Evolutionary conservation across 2,329 filamentous ascomycete species (phyloP).

Genomic region (Boeremia lycopersici): DNA sequence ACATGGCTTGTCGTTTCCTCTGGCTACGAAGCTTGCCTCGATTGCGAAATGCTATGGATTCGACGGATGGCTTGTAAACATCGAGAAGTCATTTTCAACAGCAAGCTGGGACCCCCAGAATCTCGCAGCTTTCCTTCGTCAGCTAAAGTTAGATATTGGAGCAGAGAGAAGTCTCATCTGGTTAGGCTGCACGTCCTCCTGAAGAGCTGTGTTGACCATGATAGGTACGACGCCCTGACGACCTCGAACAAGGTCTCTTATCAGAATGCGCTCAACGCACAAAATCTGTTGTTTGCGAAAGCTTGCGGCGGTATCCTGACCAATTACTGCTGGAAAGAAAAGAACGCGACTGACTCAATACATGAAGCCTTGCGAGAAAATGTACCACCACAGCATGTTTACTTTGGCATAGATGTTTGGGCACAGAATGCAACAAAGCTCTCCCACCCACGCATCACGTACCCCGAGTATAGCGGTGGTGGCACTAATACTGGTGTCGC

Average conservation of each 20-base stretch:
- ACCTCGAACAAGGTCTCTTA: slow-evolving; percentile 50
- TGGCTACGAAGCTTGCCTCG: slow-evolving; percentile 47
- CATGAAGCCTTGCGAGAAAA: slow-evolving; percentile 30
- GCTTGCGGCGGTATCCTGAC: slow-evolving; percentile 51
- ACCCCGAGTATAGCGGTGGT: slow-evolving; percentile 47
- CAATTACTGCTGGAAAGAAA: slow-evolving; percentile 53
- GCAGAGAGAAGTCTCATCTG: slow-evolving; percentile 46
- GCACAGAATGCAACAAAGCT: slow-evolving; percentile 48
- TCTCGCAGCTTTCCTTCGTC: slow-evolving; percentile 47
- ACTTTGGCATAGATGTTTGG: slow-evolving; percentile 55
- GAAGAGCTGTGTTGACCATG: not conserved
- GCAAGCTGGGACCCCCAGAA: slow-evolving; percentile 36
- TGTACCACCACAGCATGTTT: slow-evolving; percentile 38
- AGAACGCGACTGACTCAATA: slow-evolving; percentile 30
- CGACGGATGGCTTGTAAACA: slow-evolving; percentile 56
- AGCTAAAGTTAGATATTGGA: slow-evolving; percentile 44
- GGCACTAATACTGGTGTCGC: slow-evolving; percentile 52
- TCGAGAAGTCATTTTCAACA: slow-evolving; percentile 51
- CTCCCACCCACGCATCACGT: slow-evolving; percentile 44
- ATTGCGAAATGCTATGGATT: slow-evolving; percentile 53
- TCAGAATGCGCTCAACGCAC: slow-evolving; percentile 51
- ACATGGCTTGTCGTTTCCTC: slow-evolving; percentile 34
- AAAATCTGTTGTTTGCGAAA: slow-evolving; percentile 48
- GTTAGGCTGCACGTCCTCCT: slow-evolving; percentile 30
- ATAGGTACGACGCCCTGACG: slow-evolving; percentile 55